Percentiles rank a stretch among this genome's conserved stretches.
Conservation (phyloP, 106 monocot genomes). For the Apostasia ramifera region DNA sequence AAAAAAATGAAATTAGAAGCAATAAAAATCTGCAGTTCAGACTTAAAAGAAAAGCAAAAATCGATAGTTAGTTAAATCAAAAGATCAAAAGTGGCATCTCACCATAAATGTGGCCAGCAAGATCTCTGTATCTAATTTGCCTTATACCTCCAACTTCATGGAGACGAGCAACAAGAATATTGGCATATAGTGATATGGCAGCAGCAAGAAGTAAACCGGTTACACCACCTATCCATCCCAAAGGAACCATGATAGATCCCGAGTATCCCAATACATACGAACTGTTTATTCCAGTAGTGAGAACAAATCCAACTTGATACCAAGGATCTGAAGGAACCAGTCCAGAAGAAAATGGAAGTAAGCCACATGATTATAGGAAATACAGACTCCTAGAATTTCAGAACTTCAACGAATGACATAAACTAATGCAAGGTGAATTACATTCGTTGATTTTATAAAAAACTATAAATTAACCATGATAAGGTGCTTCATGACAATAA, state of each 20-base stretch:
- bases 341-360: not conserved
- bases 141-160: conserved; percentile 88
- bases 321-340: conserved; percentile 67
- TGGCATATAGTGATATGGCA: conserved; percentile 87
- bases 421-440: not conserved
- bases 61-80: not conserved
- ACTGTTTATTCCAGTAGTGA: conserved; percentile 84
- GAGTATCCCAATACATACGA: conserved; percentile 95
- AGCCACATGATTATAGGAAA: not conserved
- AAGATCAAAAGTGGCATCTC: not conserved
- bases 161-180: conserved; percentile 72
- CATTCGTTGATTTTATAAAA: not conserved
- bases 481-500: not conserved
- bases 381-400: not conserved
- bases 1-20: too few relatives aligned
- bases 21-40: too few relatives aligned
- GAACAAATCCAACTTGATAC: conserved; percentile 88
- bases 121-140: conserved; percentile 95
- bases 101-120: conserved; percentile 96
- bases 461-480: not conserved
- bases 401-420: not conserved
- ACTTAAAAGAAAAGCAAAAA: too few relatives aligned
- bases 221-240: conserved; percentile 81
- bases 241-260: conserved; percentile 82
- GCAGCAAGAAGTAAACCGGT: conserved; percentile 79